Evolutionary conservation across 1,284 basidiomycete genomes (phyloP).

Genomic region (Athelia psychrophila): DNA sequence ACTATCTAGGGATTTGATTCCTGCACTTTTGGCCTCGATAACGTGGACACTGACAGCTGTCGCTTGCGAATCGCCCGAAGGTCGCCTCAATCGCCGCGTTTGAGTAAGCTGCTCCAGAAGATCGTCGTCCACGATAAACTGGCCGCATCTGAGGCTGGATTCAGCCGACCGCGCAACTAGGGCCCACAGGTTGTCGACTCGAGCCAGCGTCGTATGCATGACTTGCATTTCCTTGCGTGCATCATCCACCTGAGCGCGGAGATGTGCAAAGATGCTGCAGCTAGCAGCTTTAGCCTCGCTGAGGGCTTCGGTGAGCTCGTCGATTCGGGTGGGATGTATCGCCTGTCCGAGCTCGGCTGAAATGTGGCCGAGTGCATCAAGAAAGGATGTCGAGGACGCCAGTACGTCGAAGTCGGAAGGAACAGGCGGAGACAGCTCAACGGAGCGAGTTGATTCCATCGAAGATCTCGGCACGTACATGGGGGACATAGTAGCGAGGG

Average conservation of each 20-base stretch:
- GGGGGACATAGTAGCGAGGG: conserved; percentile 42
- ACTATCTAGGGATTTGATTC: too few species aligned
- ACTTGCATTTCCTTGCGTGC: conserved; percentile 45
- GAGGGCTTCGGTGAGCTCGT: conserved; percentile 42
- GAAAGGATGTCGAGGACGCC: conserved; percentile 43
- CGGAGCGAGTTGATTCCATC: not conserved
- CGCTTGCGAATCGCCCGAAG: conserved; percentile 54
- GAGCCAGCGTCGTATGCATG: conserved; percentile 39
- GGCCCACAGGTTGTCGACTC: conserved; percentile 35
- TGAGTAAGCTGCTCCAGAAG: conserved; percentile 14
- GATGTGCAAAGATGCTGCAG: conserved; percentile 41
- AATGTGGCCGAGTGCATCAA: conserved; percentile 50
- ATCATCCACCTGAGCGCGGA: conserved; percentile 50
- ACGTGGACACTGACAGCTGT: conserved; percentile 43
- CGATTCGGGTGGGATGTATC: conserved; percentile 32
- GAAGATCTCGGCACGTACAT: not conserved
- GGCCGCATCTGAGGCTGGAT: conserved; percentile 27
- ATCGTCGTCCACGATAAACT: conserved; percentile 3
- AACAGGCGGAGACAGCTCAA: conserved; percentile 10
- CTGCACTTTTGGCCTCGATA: too few species aligned
- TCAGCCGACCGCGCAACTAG: conserved; percentile 41
- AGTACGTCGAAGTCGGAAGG: conserved; percentile 39
- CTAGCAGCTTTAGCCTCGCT: conserved; percentile 44
- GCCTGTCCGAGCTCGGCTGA: conserved; percentile 36
- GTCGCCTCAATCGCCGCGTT: conserved; percentile 31